Percentiles rank a stretch among this genome's conserved stretches.
Evolutionary conservation across 495 filamentous ascomycete species (phyloP).

Genomic region (Aspergillus bridgeri): DNA sequence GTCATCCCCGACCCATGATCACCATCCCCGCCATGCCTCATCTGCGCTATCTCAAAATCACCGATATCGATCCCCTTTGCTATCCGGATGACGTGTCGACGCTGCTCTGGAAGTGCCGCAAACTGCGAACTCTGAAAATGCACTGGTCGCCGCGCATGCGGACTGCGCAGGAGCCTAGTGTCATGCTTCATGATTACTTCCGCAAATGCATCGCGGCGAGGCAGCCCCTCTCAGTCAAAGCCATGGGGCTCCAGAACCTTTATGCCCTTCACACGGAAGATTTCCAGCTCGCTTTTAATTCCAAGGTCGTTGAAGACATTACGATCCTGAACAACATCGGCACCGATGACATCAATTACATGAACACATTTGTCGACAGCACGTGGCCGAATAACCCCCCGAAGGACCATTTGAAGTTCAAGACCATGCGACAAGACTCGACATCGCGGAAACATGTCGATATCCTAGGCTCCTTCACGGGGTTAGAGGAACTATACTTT

Average conservation of each 20-base stretch:
- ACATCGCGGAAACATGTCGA: conserved; percentile 39
- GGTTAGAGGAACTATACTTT: conserved; percentile 46
- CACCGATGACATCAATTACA: conserved; percentile 33
- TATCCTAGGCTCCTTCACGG: conserved; percentile 34
- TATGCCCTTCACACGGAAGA: conserved; percentile 51
- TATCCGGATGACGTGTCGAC: conserved; percentile 62
- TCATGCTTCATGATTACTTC: conserved; percentile 54
- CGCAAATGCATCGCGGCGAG: conserved; percentile 47
- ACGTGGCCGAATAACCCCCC: conserved; percentile 41
- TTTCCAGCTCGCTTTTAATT: conserved; percentile 40
- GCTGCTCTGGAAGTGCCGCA: conserved; percentile 49
- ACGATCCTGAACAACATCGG: conserved; percentile 48
- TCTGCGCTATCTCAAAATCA: conserved; percentile 49
- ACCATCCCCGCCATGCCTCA: conserved; percentile 57
- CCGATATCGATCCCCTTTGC: conserved; percentile 62
- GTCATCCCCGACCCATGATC: conserved; percentile 55
- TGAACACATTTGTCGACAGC: conserved; percentile 54
- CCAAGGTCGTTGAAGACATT: conserved; percentile 42
- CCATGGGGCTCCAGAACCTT: conserved; percentile 53
- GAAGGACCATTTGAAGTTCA: conserved; percentile 27
- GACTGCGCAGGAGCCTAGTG: conserved; percentile 52
- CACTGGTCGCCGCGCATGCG: conserved; percentile 65
- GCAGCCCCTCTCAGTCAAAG: conserved; percentile 43
- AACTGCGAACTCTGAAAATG: conserved; percentile 51
- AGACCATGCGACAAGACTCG: conserved; percentile 40